Evolutionary conservation across 768 basidiomycete species (phyloP).

Genomic region (Amanita inopinata): DNA sequence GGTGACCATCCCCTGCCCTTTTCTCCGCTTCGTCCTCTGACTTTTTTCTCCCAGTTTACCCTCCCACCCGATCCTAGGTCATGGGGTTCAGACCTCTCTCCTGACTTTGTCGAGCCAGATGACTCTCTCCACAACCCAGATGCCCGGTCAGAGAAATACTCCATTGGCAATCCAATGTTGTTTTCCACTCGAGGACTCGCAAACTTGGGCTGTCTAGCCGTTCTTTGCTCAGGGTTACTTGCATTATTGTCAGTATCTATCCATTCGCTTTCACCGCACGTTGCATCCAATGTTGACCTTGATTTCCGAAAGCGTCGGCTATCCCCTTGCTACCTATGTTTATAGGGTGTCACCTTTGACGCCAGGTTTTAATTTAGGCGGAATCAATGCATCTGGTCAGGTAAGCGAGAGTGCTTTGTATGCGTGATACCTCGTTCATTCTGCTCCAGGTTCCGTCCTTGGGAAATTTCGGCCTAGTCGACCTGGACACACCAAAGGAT

Average conservation of each 20-base stretch:
- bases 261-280: not conserved
- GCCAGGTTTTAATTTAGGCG: constrained; percentile 32
- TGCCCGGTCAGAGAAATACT: constrained; percentile 17
- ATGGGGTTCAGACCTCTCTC: constrained; percentile 55
- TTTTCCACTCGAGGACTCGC: constrained; percentile 53
- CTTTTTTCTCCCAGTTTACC: constrained; percentile 35
- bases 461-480: constrained; percentile 49
- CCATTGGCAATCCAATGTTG: constrained; percentile 27
- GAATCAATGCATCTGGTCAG: constrained; percentile 64
- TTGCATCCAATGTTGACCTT: not conserved
- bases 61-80: constrained; percentile 54
- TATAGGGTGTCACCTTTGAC: not conserved
- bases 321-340: constrained; percentile 25
- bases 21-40: not conserved
- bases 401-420: constrained; percentile 16
- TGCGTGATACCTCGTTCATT: constrained; percentile 16
- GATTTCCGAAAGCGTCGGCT: constrained; percentile 29
- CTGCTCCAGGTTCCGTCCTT: constrained; percentile 55
- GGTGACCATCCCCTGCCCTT: constrained; percentile 18
- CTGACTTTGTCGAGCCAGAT: constrained; percentile 50
- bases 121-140: constrained; percentile 69
- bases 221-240: constrained; percentile 39
- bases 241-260: constrained; percentile 50
- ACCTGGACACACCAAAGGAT: constrained; percentile 47
- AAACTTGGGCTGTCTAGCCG: constrained; percentile 62